Base-by-base conservation (phyloP, 441 rosid species). In the Theobroma grandiflorum region DNA sequence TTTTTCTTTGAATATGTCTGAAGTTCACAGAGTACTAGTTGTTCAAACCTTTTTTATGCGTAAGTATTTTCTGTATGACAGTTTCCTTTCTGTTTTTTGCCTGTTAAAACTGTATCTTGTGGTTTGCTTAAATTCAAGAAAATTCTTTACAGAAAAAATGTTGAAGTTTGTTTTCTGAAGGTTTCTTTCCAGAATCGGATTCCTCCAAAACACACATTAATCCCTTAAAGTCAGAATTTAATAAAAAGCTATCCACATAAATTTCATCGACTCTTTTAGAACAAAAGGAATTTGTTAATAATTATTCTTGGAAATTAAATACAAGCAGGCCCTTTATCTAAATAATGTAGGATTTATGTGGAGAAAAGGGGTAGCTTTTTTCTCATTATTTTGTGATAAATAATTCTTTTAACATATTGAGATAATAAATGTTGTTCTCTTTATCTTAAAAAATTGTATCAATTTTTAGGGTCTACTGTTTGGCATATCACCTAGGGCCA, bases 181-280 rank as follows among this genome's bases (percentile, higher is more conserved):
- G 33, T 67, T 42, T n/a, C 52, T 67, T 67, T 42, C 22, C 52
- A 6, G 68, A 64, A 64, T 40, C 33, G 20, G 72, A 43, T 67
- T 67, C 72, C 72, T 43, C 20, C 52, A 42, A 31, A 38, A 18
- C 49, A 38, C 49, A 40, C 26, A 40, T 33, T 40, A 42, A n/a
- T 40, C 50, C 47, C 31, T 8, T 9, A 0, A 64, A 64, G 47
- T 37, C 12, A 38, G 47, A 37, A 64, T 66, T 66, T 26, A 66
- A 9, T 66, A 66, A 15, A 4, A 66, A 66, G 71, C 71, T 31
- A 55, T 9, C 59, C 16, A 50, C 1, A 18, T 5, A 18, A 18
- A 55, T 18, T 55, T 45, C 55, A 45, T 68, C 45, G 37, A 22
- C 35, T 68, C 53, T 45, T 22, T 68, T 68, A 6, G 52, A 22